Base-by-base conservation (phyloP, 2,329 filamentous ascomycete genomes). In the Colletotrichum trifolii region DNA sequence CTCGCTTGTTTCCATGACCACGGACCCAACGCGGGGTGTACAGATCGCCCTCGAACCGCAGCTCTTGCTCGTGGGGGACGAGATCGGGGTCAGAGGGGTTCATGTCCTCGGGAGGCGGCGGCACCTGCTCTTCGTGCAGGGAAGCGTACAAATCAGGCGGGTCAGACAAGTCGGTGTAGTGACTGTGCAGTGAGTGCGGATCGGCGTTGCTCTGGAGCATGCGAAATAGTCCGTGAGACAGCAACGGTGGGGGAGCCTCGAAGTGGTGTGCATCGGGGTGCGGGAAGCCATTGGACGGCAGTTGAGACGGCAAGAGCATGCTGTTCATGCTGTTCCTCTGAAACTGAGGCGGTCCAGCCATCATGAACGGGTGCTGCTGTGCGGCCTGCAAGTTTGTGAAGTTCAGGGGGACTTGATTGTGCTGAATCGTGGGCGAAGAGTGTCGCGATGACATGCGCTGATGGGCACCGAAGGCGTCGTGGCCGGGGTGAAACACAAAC, bases 1-100 rank as follows among this genome's bases (percentile, higher is more conserved):
- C 92, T 46, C 93, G 89, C 81, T 94, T 94, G 78, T 94, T 94
- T 34, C 93, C 92, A 68, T 95, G 91, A 25, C 93, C 93, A 40
- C 93, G 89, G 17, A 96, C 91, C 91, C 92, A 96, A 70, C 84
- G 85, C 2, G 93, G 92, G 2, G 92, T 95, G 79, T 96, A 96
- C 60, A 96, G 78, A 72, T 96, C 93, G 53, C 91, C 91, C 56
- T 89, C 89, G 71, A 94, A 96, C 52, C 93, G 86, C 64, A 94
- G 79, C 69, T 91, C 90, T 74, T 95, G 92, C 76, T 94, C 91
- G 69, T 92, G 91, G 6, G 92, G 92, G 10, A 90, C 82, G 73
- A 94, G 81, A 66, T 93, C 90, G 1, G 91, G 89, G 71, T 95
- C 91, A 2, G 86, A 84, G 2, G 91, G 91, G 73, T 92, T 91